phyloP scores from a whole-genome alignment of 192 early-diverging fungal species.

The Podila epicladia region DNA sequence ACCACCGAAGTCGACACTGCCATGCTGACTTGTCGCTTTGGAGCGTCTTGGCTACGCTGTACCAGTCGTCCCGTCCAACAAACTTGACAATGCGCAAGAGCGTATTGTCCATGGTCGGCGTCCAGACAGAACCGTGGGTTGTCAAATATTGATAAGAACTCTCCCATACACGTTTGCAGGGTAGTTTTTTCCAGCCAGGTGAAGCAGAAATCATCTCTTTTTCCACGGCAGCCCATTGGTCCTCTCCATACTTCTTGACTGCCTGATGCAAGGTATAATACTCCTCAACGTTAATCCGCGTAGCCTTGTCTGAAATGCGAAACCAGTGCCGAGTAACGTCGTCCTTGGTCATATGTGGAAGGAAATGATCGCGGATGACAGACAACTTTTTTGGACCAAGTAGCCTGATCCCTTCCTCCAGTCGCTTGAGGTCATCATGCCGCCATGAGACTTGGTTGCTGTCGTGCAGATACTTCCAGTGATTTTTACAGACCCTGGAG shows the following conservation, averaged over 20 bases:
- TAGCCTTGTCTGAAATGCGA: conserved; percentile 34
- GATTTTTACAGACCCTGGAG: conserved; percentile 18
- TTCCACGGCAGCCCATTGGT: conserved; percentile 18
- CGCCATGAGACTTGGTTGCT: conserved; percentile 12
- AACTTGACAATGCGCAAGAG: conserved; percentile 25
- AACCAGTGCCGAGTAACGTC: conserved; percentile 34
- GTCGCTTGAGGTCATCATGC: conserved; percentile 20
- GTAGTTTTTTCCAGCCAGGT: conserved; percentile 24
- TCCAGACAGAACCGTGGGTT: conserved; percentile 1
- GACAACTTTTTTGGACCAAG: conserved; percentile 23
- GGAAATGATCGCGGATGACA: conserved; percentile 22
- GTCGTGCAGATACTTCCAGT: conserved; percentile 31
- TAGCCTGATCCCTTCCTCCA: conserved; percentile 35
- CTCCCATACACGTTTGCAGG: conserved; percentile 37
- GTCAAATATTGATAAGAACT: conserved; percentile 25
- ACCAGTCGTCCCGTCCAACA: conserved; percentile 40
- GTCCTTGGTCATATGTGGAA: conserved; percentile 40
- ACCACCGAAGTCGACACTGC: conserved; percentile 41
- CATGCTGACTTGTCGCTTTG: conserved; percentile 22
- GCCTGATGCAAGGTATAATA: conserved; percentile 17
- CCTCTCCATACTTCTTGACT: background rate
- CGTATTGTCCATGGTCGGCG: conserved; percentile 5
- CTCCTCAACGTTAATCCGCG: conserved; percentile 15
- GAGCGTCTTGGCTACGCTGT: conserved; percentile 17
- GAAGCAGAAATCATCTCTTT: conserved; percentile 7